Conservation (phyloP, 108 stramenopile genomes). For the Pseudonitzschia delicatissima region DNA sequence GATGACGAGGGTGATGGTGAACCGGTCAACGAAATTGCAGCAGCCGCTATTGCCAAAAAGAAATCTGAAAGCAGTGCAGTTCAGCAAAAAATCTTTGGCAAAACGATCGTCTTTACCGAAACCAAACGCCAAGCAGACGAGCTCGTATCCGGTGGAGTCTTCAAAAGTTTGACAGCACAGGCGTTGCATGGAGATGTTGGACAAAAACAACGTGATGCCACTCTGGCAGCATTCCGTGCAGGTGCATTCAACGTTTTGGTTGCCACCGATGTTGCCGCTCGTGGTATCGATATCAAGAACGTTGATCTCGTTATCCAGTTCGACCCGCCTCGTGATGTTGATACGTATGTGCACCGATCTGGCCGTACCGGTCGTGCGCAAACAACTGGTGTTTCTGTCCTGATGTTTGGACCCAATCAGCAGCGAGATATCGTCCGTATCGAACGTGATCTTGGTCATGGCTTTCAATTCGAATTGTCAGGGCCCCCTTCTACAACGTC, state of each 20-base stretch:
- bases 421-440: conserved; percentile 89
- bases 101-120: conserved; percentile 97
- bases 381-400: conserved; percentile 91
- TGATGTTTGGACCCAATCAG: conserved; percentile 74
- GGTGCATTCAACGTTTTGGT: conserved; percentile 96
- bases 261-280: conserved; percentile 99
- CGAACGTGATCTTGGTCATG: conserved; percentile 88
- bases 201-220: conserved; percentile 97
- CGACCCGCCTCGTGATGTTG: conserved; percentile 91
- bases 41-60: conserved; percentile 78
- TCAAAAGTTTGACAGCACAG: conserved; percentile 86
- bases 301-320: conserved; percentile 96
- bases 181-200: conserved; percentile 99
- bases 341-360: conserved; percentile 96
- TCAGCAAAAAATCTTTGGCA: conserved; percentile 93
- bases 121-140: conserved; percentile 94
- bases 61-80: conserved; percentile 54
- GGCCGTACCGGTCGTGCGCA: conserved; percentile 99
- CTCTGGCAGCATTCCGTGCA: conserved; percentile 91
- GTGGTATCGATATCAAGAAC: conserved; percentile 97
- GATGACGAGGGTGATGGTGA: conserved; percentile 43
- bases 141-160: conserved; percentile 84
- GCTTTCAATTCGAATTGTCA: conserved; percentile 83
- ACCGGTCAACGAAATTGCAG: conserved; percentile 84
- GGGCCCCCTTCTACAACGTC: conserved; percentile 85